These are phyloP conservation scores for Crithidia expoeki DNA, from an alignment of 208 protist species.

Conservation along the genomic window DNA sequence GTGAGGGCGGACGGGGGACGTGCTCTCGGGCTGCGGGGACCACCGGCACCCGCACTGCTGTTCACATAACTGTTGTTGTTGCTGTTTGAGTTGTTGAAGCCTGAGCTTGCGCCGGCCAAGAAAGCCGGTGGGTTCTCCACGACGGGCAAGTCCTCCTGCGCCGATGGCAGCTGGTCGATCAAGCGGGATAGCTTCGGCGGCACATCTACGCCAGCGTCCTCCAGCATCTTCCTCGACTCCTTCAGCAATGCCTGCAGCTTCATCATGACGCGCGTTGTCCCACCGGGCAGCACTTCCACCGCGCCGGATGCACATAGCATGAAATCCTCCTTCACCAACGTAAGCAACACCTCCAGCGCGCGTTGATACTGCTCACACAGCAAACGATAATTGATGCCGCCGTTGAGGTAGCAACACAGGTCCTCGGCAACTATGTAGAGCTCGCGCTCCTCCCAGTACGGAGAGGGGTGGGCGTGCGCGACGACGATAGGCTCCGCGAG, in stretches of 20 bases:
- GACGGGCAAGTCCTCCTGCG: neutral
- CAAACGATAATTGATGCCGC: slow-evolving; percentile 79
- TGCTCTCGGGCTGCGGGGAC: neutral
- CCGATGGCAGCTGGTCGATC: slow-evolving; percentile 14
- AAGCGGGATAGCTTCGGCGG: slow-evolving; percentile 18
- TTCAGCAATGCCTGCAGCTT: slow-evolving; percentile 35
- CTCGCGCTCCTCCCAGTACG: slow-evolving; percentile 68
- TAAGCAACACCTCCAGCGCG: slow-evolving; percentile 51
- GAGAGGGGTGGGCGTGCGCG: slow-evolving; percentile 9
- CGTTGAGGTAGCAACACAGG: slow-evolving; percentile 75
- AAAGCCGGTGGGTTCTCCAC: neutral
- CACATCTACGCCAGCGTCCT: slow-evolving; percentile 32
- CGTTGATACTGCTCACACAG: slow-evolving; percentile 63
- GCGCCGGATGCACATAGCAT: slow-evolving; percentile 27
- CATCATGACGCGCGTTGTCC: slow-evolving; percentile 16
- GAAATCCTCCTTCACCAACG: slow-evolving; percentile 59
- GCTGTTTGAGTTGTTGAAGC: neutral
- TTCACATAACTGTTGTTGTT: neutral
- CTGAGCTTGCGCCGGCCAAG: neutral
- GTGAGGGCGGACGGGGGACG: slow-evolving; percentile 4
- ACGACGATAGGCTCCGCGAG: slow-evolving; percentile 9
- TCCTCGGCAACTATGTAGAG: slow-evolving; percentile 71
- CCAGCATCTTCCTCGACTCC: slow-evolving; percentile 45
- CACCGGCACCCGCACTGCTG: neutral
- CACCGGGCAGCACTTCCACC: slow-evolving; percentile 36